Conservation (phyloP, 2,329 filamentous ascomycete species). For the Sporothrix globosa region DNA sequence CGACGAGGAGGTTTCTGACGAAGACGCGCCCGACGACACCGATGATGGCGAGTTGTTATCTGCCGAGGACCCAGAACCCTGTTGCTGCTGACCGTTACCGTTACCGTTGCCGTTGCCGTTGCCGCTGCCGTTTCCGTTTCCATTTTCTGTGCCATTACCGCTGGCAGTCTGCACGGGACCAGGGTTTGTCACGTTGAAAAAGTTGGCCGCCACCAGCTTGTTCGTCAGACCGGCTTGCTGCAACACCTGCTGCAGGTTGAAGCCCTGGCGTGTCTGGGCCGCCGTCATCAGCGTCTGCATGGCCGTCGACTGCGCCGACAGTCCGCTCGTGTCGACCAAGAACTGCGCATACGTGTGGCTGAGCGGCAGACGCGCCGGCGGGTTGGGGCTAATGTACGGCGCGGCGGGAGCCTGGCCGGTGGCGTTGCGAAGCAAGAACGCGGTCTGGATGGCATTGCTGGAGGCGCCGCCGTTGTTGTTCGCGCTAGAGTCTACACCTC, state of each 20-base stretch:
- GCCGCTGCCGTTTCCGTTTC: not conserved
- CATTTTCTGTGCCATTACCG: not conserved
- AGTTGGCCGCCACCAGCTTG: constrained; percentile 46
- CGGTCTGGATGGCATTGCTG: constrained; percentile 22
- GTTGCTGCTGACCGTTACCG: not conserved
- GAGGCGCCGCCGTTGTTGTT: constrained; percentile 29
- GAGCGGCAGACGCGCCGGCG: constrained; percentile 46
- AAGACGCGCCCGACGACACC: not conserved
- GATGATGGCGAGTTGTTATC: not conserved
- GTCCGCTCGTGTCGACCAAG: constrained; percentile 46
- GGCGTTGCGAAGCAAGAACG: constrained; percentile 45
- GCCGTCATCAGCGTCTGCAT: constrained; percentile 40
- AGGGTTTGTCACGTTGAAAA: constrained; percentile 47
- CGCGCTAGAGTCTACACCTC: constrained; percentile 37
- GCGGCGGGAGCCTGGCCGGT: constrained; percentile 40
- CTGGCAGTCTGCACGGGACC: constrained; percentile 38
- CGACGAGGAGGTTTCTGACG: not conserved
- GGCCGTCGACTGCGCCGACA: constrained; percentile 36
- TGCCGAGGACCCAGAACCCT: not conserved
- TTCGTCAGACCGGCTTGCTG: constrained; percentile 41
- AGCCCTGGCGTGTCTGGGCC: constrained; percentile 42
- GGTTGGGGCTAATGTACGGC: constrained; percentile 46
- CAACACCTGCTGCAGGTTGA: constrained; percentile 43
- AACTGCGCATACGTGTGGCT: constrained; percentile 48
- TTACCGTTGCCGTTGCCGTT: not conserved